Percentiles rank a stretch among this genome's conserved stretches.
Conservation (phyloP, 257 asterid genomes). For the Avicennia marina region DNA sequence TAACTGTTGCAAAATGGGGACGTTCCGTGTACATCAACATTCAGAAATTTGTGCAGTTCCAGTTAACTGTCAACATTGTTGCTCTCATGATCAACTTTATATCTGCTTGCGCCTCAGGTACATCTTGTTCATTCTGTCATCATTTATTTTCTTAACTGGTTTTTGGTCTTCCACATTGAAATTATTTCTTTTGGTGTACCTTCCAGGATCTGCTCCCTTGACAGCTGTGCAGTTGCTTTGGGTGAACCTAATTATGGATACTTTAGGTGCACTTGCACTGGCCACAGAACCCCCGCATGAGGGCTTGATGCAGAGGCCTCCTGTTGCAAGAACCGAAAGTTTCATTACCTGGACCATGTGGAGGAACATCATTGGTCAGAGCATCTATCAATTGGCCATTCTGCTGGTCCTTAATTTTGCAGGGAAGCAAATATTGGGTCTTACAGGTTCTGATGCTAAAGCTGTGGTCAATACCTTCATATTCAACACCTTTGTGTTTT, state of each 20-base stretch:
- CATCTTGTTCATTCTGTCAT: not conserved
- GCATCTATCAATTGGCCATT: constrained; percentile 71
- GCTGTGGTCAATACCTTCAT: constrained; percentile 70
- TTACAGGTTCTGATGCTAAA: constrained; percentile 65
- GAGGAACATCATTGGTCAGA: constrained; percentile 92
- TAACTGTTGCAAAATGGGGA: constrained; percentile 96
- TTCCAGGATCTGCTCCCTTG: constrained; percentile 93
- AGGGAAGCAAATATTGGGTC: constrained; percentile 64
- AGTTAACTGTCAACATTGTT: constrained; percentile 87
- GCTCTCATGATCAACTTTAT: constrained; percentile 88
- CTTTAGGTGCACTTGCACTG: constrained; percentile 95
- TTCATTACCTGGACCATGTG: constrained; percentile 89
- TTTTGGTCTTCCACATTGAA: too few species aligned
- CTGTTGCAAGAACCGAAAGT: constrained; percentile 57
- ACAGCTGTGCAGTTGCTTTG: constrained; percentile 97
- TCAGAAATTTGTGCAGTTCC: constrained; percentile 97
- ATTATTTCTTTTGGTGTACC: not conserved
- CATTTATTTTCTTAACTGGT: not conserved
- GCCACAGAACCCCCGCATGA: constrained; percentile 98
- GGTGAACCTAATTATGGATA: constrained; percentile 99
- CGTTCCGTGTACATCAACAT: constrained; percentile 95
- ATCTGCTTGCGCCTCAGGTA: constrained; percentile 87
- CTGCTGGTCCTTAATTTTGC: constrained; percentile 67
- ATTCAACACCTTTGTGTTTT: constrained; percentile 94
- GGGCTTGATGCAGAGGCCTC: constrained; percentile 88